These are phyloP conservation scores for Pisolithus microcarpus DNA, from an alignment of 768 basidiomycete genomes.

Conservation along the genomic window DNA sequence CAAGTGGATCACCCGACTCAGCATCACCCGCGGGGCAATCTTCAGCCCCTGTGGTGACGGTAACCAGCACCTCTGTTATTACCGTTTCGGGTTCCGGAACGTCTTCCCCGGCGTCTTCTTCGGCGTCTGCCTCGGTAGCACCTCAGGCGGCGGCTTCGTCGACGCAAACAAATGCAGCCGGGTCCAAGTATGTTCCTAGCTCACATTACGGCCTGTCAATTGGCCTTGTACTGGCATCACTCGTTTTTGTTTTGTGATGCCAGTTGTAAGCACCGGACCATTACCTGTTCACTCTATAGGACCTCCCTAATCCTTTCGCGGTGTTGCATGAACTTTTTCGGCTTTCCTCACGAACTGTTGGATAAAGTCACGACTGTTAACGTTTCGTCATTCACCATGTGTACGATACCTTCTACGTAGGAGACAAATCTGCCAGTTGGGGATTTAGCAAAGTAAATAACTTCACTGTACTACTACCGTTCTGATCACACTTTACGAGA, in stretches of 20 bases:
- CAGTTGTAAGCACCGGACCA: background rate
- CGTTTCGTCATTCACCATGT: background rate
- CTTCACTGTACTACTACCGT: background rate
- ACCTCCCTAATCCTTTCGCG: background rate
- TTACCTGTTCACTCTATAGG: background rate
- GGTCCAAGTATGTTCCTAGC: constrained; percentile 16
- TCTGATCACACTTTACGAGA: background rate
- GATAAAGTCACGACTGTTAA: background rate
- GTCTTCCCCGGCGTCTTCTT: no score
- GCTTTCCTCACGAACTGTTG: background rate
- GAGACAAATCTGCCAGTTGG: background rate
- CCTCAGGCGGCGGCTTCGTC: background rate
- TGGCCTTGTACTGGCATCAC: constrained; percentile 10
- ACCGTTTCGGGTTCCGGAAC: no score
- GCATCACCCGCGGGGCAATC: background rate
- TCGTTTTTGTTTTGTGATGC: constrained; percentile 5
- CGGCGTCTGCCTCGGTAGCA: background rate
- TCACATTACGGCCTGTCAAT: constrained; percentile 8
- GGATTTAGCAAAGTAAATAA: background rate
- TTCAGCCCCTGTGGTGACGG: background rate
- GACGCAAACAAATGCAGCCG: constrained; percentile 17
- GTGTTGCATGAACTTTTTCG: background rate
- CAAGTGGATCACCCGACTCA: background rate
- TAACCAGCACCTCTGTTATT: background rate
- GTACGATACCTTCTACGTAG: constrained; percentile 9